Conservation (phyloP, 2,329 filamentous ascomycete species). For the Zopfia rhizophila region DNA sequence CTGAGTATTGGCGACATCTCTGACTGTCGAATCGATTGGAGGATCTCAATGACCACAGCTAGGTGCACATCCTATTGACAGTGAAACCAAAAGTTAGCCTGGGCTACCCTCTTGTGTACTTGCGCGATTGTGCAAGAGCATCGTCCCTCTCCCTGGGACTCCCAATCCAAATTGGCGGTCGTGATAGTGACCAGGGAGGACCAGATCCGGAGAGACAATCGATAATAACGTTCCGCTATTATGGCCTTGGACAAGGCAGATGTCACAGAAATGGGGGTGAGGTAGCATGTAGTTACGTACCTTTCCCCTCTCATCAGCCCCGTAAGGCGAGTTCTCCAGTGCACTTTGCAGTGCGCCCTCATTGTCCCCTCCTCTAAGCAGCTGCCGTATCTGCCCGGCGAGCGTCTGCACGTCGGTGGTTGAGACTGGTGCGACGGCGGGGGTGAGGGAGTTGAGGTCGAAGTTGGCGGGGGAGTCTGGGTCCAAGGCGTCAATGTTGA, state of each 20-base stretch:
- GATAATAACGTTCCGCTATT: slow-evolving; percentile 25
- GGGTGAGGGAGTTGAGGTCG: slow-evolving; percentile 83
- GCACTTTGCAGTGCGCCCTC: slow-evolving; percentile 87
- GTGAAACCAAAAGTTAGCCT: slow-evolving; percentile 41
- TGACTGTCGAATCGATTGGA: slow-evolving; percentile 94
- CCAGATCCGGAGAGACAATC: slow-evolving; percentile 36
- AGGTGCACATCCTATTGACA: slow-evolving; percentile 79
- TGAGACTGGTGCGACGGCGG: slow-evolving; percentile 76
- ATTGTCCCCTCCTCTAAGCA: slow-evolving; percentile 85
- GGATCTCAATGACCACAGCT: slow-evolving; percentile 87
- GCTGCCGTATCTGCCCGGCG: slow-evolving; percentile 83
- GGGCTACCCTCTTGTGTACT: slow-evolving; percentile 28
- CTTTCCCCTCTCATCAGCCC: slow-evolving; percentile 64
- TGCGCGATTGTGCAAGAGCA: slow-evolving; percentile 28
- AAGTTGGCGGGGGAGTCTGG: slow-evolving; percentile 93
- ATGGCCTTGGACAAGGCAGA: slow-evolving; percentile 15
- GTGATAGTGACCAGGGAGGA: slow-evolving; percentile 26
- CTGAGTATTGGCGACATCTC: slow-evolving; percentile 93
- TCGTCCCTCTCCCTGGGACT: slow-evolving; percentile 35
- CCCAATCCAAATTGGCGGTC: slow-evolving; percentile 34
- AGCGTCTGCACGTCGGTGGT: slow-evolving; percentile 82
- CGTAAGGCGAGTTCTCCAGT: slow-evolving; percentile 84
- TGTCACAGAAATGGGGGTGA: slow-evolving; percentile 14
- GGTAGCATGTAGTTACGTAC: slow-evolving; percentile 50
- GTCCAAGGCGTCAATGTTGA: slow-evolving; percentile 92